Conservation (phyloP, 441 rosid genomes). For the Pelargonium fulgidum region DNA sequence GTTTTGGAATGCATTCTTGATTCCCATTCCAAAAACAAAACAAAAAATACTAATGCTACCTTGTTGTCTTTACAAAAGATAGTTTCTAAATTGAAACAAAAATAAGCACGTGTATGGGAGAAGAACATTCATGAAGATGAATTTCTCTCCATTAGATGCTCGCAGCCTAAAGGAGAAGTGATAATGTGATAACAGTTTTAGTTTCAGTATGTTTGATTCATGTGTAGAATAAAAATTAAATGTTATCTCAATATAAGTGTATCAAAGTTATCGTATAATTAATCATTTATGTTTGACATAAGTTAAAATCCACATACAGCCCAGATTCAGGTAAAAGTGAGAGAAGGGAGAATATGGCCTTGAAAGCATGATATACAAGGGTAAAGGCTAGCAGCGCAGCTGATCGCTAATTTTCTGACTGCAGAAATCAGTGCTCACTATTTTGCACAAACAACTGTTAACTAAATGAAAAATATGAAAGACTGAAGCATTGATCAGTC, state of each 20-base stretch:
- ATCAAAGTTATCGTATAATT: neutral
- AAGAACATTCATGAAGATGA: neutral
- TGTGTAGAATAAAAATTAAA: neutral
- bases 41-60: neutral
- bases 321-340: neutral
- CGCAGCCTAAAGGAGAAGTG: neutral
- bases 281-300: neutral
- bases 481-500: neutral
- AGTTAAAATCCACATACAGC: neutral
- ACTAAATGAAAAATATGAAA: neutral
- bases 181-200: neutral
- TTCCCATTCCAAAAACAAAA: no score
- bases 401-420: neutral
- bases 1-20: no score
- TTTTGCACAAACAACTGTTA: neutral
- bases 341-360: neutral
- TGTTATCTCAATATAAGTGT: neutral
- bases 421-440: neutral
- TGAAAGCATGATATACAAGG: neutral
- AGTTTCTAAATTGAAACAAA: neutral
- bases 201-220: neutral
- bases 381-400: neutral
- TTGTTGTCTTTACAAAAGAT: neutral
- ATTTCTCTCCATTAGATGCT: neutral
- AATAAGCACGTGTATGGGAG: neutral